Evolutionary conservation across 176 grass and related monocot genomes (phyloP), one percentile per base, ranked within the genome.

Genomic region (Aegilops longissima): DNA sequence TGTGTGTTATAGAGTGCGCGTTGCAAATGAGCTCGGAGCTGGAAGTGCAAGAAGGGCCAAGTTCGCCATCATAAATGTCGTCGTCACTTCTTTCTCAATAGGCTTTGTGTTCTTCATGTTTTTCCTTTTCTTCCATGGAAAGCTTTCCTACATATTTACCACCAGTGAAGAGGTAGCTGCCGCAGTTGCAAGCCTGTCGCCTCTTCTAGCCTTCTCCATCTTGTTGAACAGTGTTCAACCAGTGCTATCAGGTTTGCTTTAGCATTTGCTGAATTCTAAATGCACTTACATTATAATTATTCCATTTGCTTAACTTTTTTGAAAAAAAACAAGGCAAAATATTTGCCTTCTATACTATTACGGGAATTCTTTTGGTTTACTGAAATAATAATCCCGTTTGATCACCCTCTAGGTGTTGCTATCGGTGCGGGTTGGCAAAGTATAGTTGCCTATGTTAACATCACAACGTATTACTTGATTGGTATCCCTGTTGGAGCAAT

Each of bases 11-110:
- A 77, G 96, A 73, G 96, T 98, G 36, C 83, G 96, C 6, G 93
- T 98, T 56, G 86, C 96, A 34, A 98, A 98, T 84, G 96, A 98
- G 72, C 93, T 98, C 30, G 97, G 94, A 13, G 92, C 97, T 31
- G 97, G 94, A 25, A 94, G 80, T 51, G 92, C 93, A 31, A 94
- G 58, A 31, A 78, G 78, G 69, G 93, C 93, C 23, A 91, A 91
- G 56, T 95, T 95, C 0, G 77, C 96, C 6, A 94, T 95, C 3
- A 31, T 71, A 29, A 93, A 90, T 12, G 93, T 94, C 1, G 96
- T 95, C 75, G 6, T 52, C 54, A 95, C 62, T 31, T 95, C 96
- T 2, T 89, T 63, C 54, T 31, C 5, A 1, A 92, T 95, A 3
- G 96, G 96, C 31, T 49, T 61, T 7, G 36, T 89, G 58, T n/a